These are phyloP conservation scores for Yamadazyma paraphyllophila DNA, from an alignment of 805 yeast species.

Conservation along the genomic window DNA sequence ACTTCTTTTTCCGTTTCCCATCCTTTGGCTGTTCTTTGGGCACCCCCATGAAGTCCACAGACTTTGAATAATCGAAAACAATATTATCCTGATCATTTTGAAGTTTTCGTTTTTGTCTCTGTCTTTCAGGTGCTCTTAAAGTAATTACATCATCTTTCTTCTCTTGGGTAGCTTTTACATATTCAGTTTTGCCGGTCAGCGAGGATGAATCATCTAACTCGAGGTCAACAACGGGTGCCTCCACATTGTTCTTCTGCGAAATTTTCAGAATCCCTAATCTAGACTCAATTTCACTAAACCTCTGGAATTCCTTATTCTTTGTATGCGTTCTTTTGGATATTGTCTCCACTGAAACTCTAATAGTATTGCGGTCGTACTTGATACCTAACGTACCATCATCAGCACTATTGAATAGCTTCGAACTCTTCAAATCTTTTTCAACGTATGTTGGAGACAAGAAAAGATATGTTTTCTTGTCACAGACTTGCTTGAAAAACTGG, in stretches of 20 bases:
- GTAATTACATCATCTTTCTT: constrained; percentile 37
- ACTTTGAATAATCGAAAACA: constrained; percentile 44
- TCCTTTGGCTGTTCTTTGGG: constrained; percentile 13
- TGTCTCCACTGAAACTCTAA: constrained; percentile 14
- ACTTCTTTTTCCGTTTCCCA: constrained; percentile 30
- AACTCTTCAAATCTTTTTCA: constrained; percentile 5
- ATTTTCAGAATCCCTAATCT: background rate
- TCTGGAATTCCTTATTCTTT: constrained; percentile 11
- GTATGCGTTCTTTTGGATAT: constrained; percentile 12
- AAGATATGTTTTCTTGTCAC: constrained; percentile 8
- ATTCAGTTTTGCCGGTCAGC: no score
- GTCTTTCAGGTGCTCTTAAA: constrained; percentile 23
- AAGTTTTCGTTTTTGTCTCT: background rate
- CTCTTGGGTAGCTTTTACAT: constrained; percentile 2
- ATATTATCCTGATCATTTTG: constrained; percentile 14
- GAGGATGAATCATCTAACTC: background rate
- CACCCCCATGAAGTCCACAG: constrained; percentile 40
- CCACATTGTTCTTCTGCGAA: background rate
- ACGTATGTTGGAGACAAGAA: constrained; percentile 2
- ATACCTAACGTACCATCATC: constrained; percentile 19
- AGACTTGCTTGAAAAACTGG: background rate
- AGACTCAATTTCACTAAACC: constrained; percentile 5
- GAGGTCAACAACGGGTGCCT: background rate
- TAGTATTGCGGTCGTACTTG: constrained; percentile 14
- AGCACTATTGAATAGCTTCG: constrained; percentile 17